Evolutionary conservation across 1,139 yeast species (phyloP).

Genomic region (Maudiozyma humilis): DNA sequence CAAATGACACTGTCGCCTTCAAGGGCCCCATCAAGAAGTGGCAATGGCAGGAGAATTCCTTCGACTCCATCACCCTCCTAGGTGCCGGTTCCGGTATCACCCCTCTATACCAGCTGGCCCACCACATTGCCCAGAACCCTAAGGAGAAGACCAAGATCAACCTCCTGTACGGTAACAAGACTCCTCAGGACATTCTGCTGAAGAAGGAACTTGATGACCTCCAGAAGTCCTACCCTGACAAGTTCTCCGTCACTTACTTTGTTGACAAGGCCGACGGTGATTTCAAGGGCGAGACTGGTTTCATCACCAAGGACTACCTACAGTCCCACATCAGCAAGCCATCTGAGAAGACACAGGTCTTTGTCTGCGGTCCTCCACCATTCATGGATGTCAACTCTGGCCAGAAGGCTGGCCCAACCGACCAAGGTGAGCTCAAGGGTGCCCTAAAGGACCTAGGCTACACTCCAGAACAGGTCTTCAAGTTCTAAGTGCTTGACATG

Average conservation of each 20-base stretch:
- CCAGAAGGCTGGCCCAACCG: constrained; percentile 71
- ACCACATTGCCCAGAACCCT: constrained; percentile 62
- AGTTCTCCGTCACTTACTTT: constrained; percentile 62
- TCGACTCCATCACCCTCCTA: constrained; percentile 67
- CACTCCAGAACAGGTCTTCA: constrained; percentile 80
- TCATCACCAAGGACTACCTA: constrained; percentile 63
- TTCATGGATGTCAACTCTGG: constrained; percentile 83
- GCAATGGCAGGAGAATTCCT: constrained; percentile 85
- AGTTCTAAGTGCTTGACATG: constrained; percentile 60
- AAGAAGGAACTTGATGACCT: constrained; percentile 65
- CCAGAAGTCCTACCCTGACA: constrained; percentile 60
- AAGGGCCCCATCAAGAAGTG: constrained; percentile 93
- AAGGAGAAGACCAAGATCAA: constrained; percentile 77
- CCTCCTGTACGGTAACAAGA: constrained; percentile 70
- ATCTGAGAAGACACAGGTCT: constrained; percentile 56
- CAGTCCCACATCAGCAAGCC: constrained; percentile 50
- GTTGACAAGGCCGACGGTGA: constrained; percentile 50
- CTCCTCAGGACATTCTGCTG: constrained; percentile 70
- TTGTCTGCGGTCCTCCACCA: constrained; percentile 91
- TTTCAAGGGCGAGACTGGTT: constrained; percentile 55
- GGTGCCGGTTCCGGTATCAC: constrained; percentile 98
- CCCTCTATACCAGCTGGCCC: constrained; percentile 81
- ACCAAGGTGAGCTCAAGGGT: constrained; percentile 93
- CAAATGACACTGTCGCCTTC: constrained; percentile 75
- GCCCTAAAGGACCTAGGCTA: constrained; percentile 80